Conservation (phyloP, 2,329 filamentous ascomycete genomes). For the Hypomyces perniciosus region DNA sequence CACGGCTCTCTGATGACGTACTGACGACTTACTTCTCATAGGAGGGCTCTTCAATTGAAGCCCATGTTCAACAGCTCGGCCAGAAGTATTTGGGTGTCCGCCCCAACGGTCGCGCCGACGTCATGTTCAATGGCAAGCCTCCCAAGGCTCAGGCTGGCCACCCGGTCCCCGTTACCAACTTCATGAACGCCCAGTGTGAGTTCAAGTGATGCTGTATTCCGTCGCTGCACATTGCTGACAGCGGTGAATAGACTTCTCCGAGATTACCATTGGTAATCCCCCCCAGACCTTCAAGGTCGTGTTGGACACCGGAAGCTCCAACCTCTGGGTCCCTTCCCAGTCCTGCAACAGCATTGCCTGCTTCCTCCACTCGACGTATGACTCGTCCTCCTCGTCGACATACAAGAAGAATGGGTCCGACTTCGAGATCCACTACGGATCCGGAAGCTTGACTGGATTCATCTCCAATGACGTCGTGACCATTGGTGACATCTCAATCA, state of each 20-base stretch:
- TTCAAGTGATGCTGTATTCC: constrained; percentile 13
- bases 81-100: constrained; percentile 92
- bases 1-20: neutral
- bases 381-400: constrained; percentile 79
- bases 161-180: constrained; percentile 88
- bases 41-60: constrained; percentile 72
- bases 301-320: constrained; percentile 96
- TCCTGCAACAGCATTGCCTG: constrained; percentile 94
- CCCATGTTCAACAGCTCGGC: constrained; percentile 73
- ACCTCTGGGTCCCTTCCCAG: constrained; percentile 93
- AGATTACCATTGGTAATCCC: constrained; percentile 87
- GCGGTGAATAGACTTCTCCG: constrained; percentile 72
- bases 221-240: neutral
- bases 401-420: constrained; percentile 91
- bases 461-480: constrained; percentile 81
- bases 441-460: constrained; percentile 87
- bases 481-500: constrained; percentile 84
- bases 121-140: constrained; percentile 72
- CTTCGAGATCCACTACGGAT: constrained; percentile 94
- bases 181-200: constrained; percentile 97
- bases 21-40: constrained; percentile 31
- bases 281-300: constrained; percentile 97
- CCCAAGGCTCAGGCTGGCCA: constrained; percentile 63
- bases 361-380: constrained; percentile 96
- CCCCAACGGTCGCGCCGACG: constrained; percentile 61